Evolutionary conservation across 352 stramenopile genomes (phyloP).

Genomic region (Lagenidium giganteum): DNA sequence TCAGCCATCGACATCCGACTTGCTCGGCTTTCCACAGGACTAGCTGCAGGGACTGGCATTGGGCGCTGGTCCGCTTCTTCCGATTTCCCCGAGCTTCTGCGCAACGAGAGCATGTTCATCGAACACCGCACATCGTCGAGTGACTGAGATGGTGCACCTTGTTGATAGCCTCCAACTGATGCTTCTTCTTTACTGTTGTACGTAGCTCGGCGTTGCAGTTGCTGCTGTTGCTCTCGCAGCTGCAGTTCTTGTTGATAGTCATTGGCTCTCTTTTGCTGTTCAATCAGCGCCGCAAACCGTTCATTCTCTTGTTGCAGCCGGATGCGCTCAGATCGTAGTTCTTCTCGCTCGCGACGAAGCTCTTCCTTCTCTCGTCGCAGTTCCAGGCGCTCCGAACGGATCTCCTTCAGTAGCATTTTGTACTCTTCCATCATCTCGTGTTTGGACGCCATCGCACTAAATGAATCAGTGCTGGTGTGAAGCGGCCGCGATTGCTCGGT

Average conservation of each 20-base stretch:
- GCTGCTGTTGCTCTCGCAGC: constrained; percentile 13
- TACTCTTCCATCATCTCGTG: constrained; percentile 55
- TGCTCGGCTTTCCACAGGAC: no score
- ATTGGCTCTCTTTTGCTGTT: constrained; percentile 47
- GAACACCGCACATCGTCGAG: no score
- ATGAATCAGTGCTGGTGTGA: constrained; percentile 12
- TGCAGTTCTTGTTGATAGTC: constrained; percentile 51
- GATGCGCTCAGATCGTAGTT: constrained; percentile 59
- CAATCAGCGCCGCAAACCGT: constrained; percentile 55
- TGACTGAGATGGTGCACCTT: no score
- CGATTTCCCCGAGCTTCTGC: no score
- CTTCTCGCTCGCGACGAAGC: constrained; percentile 58
- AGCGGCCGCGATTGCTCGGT: not conserved
- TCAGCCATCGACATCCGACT: no score
- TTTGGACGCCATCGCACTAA: constrained; percentile 3
- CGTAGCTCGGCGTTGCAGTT: constrained; percentile 4
- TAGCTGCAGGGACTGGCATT: no score
- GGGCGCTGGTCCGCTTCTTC: no score
- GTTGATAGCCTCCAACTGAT: no score
- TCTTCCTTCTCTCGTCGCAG: constrained; percentile 67
- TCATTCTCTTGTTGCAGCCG: constrained; percentile 75
- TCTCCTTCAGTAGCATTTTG: constrained; percentile 51
- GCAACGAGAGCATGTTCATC: no score
- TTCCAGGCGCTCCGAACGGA: constrained; percentile 69
- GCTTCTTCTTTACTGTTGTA: constrained; percentile 8